Evolutionary conservation across 1,284 basidiomycete species (phyloP), one percentile per base, ranked within the genome.

Genomic region (Pholiota adiposa): DNA sequence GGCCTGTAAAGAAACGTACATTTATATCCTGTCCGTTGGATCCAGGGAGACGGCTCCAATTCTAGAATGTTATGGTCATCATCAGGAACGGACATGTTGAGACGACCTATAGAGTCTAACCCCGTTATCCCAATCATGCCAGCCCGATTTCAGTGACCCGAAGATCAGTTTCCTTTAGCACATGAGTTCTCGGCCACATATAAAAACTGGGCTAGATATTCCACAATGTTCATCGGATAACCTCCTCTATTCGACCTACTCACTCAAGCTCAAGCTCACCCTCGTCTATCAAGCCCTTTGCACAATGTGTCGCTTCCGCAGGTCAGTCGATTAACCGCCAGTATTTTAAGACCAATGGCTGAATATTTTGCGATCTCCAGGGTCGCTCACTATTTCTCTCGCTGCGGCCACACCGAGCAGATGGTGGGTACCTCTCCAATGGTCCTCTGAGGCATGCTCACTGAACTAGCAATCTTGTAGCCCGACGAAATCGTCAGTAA

Each of bases 231-330:
- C 44, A 46, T 23, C 25, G 44, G 25, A 46, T 46, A 11, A 23
- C 7, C 25, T 27, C 44, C 44, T 46, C 44, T 25, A 27, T 27
- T 46, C 44, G 11, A 27, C 3, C 44, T 19, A 11, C 36, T 43
- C 38, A 41, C 1, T 21, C n/a, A n/a, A 12, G 27, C 14, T 2
- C n/a, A 34, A 27, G 5, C 51, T 23, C 16, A 27, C 49, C n/a
- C n/a, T 38, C 23, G 31, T 23, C 23, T 29, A 40, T 21, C 18
- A 29, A 23, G 18, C 31, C 2, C 36, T 38, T 7, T 6, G 4
- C 16, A 58, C 21, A 9, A 67, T 73, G 72, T 73, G 72, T 58
- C 68, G 63, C 44, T 61, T 55, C 23, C 70, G 72, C 61, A 70
- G 64, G 72, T 73, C 27, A 64, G 69, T 65, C 2, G 0, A 16